phyloP scores from a whole-genome alignment of 2,329 filamentous ascomycete genomes.

The Juglanconis oblonga region DNA sequence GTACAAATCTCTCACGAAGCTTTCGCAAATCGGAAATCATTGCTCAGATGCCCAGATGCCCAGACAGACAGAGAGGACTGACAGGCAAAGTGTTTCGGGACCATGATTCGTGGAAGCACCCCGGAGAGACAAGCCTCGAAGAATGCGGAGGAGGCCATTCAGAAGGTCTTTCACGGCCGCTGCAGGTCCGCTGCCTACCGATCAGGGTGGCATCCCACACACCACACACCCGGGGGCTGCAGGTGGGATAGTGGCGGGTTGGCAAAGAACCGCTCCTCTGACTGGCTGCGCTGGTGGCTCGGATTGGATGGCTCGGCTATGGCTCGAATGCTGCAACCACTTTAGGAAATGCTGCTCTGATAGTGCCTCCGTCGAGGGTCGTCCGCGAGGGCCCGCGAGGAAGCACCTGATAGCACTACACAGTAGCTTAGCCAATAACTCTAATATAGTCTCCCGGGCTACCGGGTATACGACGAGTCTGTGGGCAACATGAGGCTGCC shows the following conservation, averaged over 20 bases:
- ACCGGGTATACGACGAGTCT: too few relatives aligned
- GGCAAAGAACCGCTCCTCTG: not conserved
- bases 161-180: not conserved
- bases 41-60: too few relatives aligned
- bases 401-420: too few relatives aligned
- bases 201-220: constrained; percentile 11
- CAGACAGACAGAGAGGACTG: too few relatives aligned
- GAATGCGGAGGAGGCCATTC: not conserved
- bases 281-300: constrained; percentile 6
- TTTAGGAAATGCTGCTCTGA: not conserved
- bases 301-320: not conserved
- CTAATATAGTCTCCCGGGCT: too few relatives aligned
- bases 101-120: constrained; percentile 12
- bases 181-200: constrained; percentile 9
- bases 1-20: too few relatives aligned
- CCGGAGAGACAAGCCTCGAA: not conserved
- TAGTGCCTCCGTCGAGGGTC: too few relatives aligned
- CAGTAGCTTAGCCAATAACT: too few relatives aligned
- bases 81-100: not conserved
- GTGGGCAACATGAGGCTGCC: not conserved
- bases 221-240: constrained; percentile 9
- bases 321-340: constrained; percentile 13
- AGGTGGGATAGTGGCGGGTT: constrained; percentile 3
- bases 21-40: too few relatives aligned
- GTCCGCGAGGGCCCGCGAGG: too few relatives aligned